Evolutionary conservation across 2,329 filamentous ascomycete genomes (phyloP).

Genomic region (Elsinoe fawcettii): DNA sequence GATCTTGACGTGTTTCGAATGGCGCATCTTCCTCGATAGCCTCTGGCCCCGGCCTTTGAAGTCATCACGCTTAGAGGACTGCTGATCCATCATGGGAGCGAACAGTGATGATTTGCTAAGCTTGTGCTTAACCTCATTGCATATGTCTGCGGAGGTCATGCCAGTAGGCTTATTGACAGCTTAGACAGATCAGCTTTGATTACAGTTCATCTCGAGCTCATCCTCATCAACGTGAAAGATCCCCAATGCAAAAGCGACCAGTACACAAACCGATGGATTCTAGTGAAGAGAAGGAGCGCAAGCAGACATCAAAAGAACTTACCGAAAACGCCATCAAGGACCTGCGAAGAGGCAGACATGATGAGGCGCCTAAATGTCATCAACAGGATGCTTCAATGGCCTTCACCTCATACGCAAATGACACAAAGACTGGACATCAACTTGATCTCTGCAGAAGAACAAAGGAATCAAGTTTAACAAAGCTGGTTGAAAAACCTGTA

Average conservation of each 20-base stretch:
- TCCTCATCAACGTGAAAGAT: too few relatives aligned
- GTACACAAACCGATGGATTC: too few relatives aligned
- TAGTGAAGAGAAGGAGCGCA: too few relatives aligned
- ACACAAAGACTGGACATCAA: not conserved
- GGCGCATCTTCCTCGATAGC: conserved; percentile 46
- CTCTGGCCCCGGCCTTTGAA: conserved; percentile 52
- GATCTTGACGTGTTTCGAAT: conserved; percentile 71
- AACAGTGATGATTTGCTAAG: conserved; percentile 80
- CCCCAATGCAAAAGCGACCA: too few relatives aligned
- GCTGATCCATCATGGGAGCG: conserved; percentile 62
- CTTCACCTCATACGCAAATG: not conserved
- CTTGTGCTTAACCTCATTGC: conserved; percentile 75
- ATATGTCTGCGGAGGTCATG: conserved; percentile 80
- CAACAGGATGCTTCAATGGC: not conserved
- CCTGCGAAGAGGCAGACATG: conserved; percentile 20
- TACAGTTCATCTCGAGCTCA: too few relatives aligned
- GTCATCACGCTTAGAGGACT: conserved; percentile 52
- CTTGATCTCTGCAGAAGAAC: conserved; percentile 8
- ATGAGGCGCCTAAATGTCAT: conserved; percentile 12
- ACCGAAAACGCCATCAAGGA: conserved; percentile 57
- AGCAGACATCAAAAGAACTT: conserved; percentile 21
- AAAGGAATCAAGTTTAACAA: conserved; percentile 14
- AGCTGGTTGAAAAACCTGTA: not conserved
- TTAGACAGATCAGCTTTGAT: conserved; percentile 32
- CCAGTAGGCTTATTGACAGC: conserved; percentile 89